Percentiles rank a stretch among this genome's conserved stretches.
Evolutionary conservation across 2,329 filamentous ascomycete genomes (phyloP).

Genomic region (Calycina herbarum): DNA sequence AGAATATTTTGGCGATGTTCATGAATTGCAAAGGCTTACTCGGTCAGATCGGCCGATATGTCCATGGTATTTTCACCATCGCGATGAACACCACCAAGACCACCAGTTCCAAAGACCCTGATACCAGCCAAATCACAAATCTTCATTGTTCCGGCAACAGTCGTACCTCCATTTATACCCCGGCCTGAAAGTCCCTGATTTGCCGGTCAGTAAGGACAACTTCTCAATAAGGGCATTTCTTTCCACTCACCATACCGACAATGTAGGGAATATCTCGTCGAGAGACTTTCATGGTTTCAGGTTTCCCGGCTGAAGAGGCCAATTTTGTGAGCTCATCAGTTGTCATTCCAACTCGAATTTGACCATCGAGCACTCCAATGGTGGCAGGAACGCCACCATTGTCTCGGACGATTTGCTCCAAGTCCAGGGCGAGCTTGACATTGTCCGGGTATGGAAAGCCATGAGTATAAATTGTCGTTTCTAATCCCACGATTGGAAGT

Average conservation of each 20-base stretch:
- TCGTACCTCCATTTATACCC: conserved; percentile 83
- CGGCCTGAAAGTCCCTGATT: conserved; percentile 62
- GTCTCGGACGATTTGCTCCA: conserved; percentile 78
- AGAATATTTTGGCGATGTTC: neutral
- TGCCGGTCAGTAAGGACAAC: conserved; percentile 7
- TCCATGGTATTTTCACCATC: conserved; percentile 87
- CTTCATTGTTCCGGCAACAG: conserved; percentile 89
- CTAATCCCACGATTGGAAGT: conserved; percentile 85
- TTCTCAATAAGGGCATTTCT: neutral
- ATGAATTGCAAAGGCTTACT: conserved; percentile 43
- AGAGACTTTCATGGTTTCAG: conserved; percentile 77
- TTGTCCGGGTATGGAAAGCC: conserved; percentile 77
- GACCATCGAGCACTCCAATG: conserved; percentile 81
- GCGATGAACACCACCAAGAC: conserved; percentile 90
- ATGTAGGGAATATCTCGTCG: conserved; percentile 83
- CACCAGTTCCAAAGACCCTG: conserved; percentile 90
- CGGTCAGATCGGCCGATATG: conserved; percentile 91
- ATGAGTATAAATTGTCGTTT: conserved; percentile 97
- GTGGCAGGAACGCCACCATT: conserved; percentile 87
- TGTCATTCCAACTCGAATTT: conserved; percentile 76
- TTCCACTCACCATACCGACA: conserved; percentile 66
- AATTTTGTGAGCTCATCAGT: conserved; percentile 73
- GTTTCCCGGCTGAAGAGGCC: conserved; percentile 61
- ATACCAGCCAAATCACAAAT: conserved; percentile 86
- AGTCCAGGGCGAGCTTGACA: conserved; percentile 68